Evolutionary conservation across 2,329 filamentous ascomycete genomes (phyloP), one percentile per base, ranked within the genome.

Genomic region (Delphinella strobiligena): DNA sequence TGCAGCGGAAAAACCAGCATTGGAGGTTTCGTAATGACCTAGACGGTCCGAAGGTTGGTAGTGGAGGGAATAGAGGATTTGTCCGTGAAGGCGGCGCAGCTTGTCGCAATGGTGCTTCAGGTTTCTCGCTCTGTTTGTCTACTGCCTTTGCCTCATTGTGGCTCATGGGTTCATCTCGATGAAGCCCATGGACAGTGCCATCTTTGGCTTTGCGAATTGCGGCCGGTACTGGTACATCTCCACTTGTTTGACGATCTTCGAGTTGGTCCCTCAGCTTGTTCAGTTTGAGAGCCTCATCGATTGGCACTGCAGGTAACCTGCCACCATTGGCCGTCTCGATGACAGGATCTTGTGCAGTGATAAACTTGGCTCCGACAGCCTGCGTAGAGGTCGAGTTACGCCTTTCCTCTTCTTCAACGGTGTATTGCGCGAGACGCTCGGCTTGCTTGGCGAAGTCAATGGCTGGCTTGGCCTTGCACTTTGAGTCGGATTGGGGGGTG

Each of bases 41-140:
- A 0, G 86, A 78, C 1, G 85, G 80, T 0, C 83, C 83, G 51
- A 93, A 94, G 1, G 85, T 65, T 0, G 87, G 87, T 7, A 94
- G 60, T 2, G 85, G 83, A 4, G 87, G 87, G 48, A 95, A 95
- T 4, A 93, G 64, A 3, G 84, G 82, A 49, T 88, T 80, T 2
- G 83, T 88, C 47, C 75, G 72, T 5, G 78, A 78, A 1, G 78
- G 75, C 0, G 81, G 78, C 19, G 66, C 54, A 12, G 61, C 61
- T 43, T 61, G 53, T 18, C 55, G 59, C 38, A 72, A 47, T 8
- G 66, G 57, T 5, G 56, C 60, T 30, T 52, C 50, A 0, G 59
- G 41, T 17, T 66, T 68, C 24, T 66, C 62, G 3, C 68, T 63
- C 40, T 64, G 65, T 44, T 68, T 55, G 41, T 63, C 49, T 60